Evolutionary conservation across 345 rosid species (phyloP).

Genomic region (Lepidium sativum): DNA sequence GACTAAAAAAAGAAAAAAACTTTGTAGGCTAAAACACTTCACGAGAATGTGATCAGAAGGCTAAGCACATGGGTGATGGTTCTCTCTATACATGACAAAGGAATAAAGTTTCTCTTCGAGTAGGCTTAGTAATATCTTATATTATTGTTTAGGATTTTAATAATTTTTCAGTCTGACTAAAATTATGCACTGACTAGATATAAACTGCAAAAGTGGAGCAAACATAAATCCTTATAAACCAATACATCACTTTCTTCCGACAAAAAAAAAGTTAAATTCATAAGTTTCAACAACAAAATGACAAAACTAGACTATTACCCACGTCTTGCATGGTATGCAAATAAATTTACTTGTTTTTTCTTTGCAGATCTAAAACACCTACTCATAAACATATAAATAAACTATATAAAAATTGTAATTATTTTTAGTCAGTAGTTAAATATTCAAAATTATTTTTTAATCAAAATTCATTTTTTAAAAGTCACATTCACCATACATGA

Average conservation of each 20-base stretch:
- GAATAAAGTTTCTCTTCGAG: not conserved
- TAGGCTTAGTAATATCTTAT: not conserved
- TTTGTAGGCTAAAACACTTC: constrained; percentile 19
- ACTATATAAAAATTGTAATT: too few relatives aligned
- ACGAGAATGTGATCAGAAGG: constrained; percentile 2
- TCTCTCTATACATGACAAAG: not conserved
- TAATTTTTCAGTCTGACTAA: constrained; percentile 1
- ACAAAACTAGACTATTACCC: not conserved
- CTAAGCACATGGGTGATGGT: constrained; percentile 19
- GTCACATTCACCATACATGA: too few relatives aligned
- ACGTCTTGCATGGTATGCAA: not conserved
- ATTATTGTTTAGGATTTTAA: not conserved
- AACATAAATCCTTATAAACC: not conserved
- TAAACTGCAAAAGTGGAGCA: not conserved
- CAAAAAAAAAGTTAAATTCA: too few relatives aligned
- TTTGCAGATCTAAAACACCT: not conserved
- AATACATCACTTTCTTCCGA: not conserved
- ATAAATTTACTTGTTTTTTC: not conserved
- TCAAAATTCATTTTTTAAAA: too few relatives aligned
- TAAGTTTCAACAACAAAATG: too few relatives aligned
- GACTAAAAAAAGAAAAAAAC: not conserved
- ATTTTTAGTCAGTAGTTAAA: too few relatives aligned
- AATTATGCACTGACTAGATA: not conserved
- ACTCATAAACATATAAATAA: not conserved
- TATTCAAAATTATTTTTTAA: too few relatives aligned